Conservation (phyloP, 129 eudicot genomes). For the Flaveria ramosissima region DNA sequence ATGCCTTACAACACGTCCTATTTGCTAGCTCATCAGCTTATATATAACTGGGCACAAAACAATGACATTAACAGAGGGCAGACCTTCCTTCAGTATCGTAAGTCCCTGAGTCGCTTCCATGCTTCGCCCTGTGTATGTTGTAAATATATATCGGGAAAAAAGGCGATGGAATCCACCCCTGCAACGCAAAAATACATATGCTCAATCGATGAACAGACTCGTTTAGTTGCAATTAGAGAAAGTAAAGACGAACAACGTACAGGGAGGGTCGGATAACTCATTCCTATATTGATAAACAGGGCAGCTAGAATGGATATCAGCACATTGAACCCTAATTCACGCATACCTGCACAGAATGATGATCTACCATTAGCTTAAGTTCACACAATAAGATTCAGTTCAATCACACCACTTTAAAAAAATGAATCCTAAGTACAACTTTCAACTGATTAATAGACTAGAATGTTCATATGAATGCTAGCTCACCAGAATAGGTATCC, state of each 20-base stretch:
- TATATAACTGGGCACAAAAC: too few relatives aligned
- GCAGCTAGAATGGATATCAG: conserved; percentile 54
- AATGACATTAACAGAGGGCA: too few relatives aligned
- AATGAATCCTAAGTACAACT: too few relatives aligned
- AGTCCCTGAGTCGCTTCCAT: conserved; percentile 79
- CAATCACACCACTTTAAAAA: too few relatives aligned
- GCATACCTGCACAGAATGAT: conserved; percentile 45
- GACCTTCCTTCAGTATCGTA: conserved; percentile 91
- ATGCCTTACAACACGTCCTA: too few relatives aligned
- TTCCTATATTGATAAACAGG: conserved; percentile 47
- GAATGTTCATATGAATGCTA: background rate
- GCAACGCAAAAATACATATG: background rate
- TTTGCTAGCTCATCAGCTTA: too few relatives aligned
- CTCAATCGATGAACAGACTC: background rate
- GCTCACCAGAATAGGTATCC: conserved; percentile 86
- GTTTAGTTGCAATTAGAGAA: background rate
- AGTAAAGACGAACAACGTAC: conserved; percentile 44
- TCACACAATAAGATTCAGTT: too few relatives aligned
- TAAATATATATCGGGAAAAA: conserved; percentile 65
- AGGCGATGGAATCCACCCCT: conserved; percentile 88
- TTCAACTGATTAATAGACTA: background rate
- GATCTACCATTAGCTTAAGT: background rate
- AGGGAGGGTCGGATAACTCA: conserved; percentile 79
- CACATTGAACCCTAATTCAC: conserved; percentile 66
- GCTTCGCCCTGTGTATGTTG: conserved; percentile 78